Evolutionary conservation across 352 stramenopile species (phyloP).

Genomic region (Globisporangium heterothallicum): DNA sequence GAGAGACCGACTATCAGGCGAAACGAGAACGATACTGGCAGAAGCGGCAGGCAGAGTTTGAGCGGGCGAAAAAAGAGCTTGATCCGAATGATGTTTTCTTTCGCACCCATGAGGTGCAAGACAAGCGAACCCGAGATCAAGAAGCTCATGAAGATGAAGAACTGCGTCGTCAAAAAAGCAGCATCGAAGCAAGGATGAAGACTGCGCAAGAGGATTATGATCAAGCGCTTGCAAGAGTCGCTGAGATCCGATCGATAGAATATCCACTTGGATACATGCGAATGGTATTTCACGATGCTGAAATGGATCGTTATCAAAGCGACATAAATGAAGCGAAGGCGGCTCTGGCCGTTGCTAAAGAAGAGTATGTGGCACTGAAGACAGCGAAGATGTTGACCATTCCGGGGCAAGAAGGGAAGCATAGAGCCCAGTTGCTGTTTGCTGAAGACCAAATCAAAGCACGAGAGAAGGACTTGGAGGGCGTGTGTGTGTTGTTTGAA

Average conservation of each 20-base stretch:
- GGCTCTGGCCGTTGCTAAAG: slow-evolving; percentile 38
- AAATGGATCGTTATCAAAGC: slow-evolving; percentile 37
- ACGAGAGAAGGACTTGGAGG: slow-evolving; percentile 53
- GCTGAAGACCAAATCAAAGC: slow-evolving; percentile 67
- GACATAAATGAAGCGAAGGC: slow-evolving; percentile 49
- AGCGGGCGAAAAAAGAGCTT: slow-evolving; percentile 64
- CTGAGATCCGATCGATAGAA: slow-evolving; percentile 31
- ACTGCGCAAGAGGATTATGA: slow-evolving; percentile 34
- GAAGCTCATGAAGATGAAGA: slow-evolving; percentile 55
- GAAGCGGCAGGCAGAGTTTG: slow-evolving; percentile 54
- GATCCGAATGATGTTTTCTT: slow-evolving; percentile 82
- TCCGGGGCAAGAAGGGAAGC: slow-evolving; percentile 40
- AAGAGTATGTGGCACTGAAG: slow-evolving; percentile 65
- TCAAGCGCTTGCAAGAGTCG: slow-evolving; percentile 26
- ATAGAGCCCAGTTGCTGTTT: slow-evolving; percentile 64
- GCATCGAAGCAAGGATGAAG: slow-evolving; percentile 39
- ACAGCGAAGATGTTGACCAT: slow-evolving; percentile 34
- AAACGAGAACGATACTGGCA: slow-evolving; percentile 63
- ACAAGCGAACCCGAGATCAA: slow-evolving; percentile 49
- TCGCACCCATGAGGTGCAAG: slow-evolving; percentile 49
- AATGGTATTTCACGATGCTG: slow-evolving; percentile 54
- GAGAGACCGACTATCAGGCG: slow-evolving; percentile 31
- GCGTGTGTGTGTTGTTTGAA: slow-evolving; percentile 41
- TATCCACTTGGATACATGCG: slow-evolving; percentile 43
- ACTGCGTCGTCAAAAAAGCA: slow-evolving; percentile 31